A percentile compares a stretch with the other conserved stretches of the same genome.
Conservation (phyloP, 2,329 filamentous ascomycete genomes). For the Sporothrix pseudoabietina region DNA sequence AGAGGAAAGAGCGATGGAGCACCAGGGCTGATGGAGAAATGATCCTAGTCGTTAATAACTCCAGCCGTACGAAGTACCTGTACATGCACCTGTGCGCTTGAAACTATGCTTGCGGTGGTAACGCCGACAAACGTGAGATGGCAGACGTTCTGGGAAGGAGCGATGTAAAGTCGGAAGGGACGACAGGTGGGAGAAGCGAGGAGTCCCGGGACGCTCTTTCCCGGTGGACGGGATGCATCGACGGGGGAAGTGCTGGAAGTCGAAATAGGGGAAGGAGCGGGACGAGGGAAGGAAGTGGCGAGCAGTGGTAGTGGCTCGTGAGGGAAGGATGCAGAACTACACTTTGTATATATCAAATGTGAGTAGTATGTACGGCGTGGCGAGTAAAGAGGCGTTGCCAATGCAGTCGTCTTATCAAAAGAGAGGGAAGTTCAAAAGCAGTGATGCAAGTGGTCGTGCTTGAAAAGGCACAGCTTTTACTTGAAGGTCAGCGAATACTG, state of each 20-base stretch:
- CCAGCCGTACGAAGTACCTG: neutral
- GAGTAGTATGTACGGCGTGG: neutral
- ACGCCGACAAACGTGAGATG: neutral
- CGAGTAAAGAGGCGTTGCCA: neutral
- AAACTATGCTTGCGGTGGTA: neutral
- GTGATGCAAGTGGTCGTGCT: neutral
- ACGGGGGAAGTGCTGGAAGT: neutral
- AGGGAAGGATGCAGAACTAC: neutral
- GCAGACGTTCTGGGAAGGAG: neutral
- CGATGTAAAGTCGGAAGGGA: neutral
- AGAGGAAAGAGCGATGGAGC: conserved; percentile 2
- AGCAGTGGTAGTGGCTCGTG: neutral
- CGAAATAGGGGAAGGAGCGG: neutral
- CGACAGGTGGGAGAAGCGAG: neutral
- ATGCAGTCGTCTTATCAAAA: neutral
- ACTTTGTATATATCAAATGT: neutral
- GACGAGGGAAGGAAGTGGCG: conserved; percentile 3
- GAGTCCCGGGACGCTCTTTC: neutral
- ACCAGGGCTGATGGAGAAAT: neutral
- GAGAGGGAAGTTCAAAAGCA: neutral
- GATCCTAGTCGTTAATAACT: conserved; percentile 5
- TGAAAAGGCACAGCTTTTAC: neutral
- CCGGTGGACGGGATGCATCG: neutral
- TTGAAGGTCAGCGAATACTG: neutral
- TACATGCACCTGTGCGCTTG: neutral